Base-by-base conservation (phyloP, 148 eudicot species). In the Drosera capensis region DNA sequence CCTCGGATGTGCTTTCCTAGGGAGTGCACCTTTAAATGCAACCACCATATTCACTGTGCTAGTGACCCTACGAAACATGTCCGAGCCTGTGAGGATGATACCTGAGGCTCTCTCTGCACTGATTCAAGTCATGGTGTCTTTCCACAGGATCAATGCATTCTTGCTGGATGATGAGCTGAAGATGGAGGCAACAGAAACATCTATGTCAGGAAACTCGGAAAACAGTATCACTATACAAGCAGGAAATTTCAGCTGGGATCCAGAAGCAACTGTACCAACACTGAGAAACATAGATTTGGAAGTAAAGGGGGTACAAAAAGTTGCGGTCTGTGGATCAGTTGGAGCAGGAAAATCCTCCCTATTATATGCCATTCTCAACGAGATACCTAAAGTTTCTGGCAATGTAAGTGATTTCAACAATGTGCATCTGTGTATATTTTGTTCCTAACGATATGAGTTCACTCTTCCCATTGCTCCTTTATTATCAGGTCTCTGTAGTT, bases 331-430 rank as follows among this genome's bases (percentile, higher is more conserved):
- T 56, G 82, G 88, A 14, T 71, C 74, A 1, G 88, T 79, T 62
- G 88, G 82, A 15, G 62, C 77, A 20, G 82, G 88, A 14, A 79
- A 79, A 49, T 79, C 88, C 7, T 75, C 88, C 3, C 54, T 79
- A 22, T 38, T 79, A 24, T 56, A 40, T 48, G 79, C 88, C 28
- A 59, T 79, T 7, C 82, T 79, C 5, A 58, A 65, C 3, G 82
- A 79, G 58, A 67, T 79, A 53, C 75, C 76, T 42, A 72, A 61
- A 43, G 45, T 38, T 56, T 60, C 77, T 20, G 79, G 82, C 64
- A 47, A 38, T 31, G 88, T 79, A 25, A 73, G 79, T 52, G 36
- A 25, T 1, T n/a, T 19, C 21, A 23, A 35, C 24, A 23, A 22
- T 17, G 5, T 2, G 7, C 24, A 17, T 45, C 8, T 39, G n/a